phyloP scores from a whole-genome alignment of 352 stramenopile genomes.

The Pythium graminicola region DNA sequence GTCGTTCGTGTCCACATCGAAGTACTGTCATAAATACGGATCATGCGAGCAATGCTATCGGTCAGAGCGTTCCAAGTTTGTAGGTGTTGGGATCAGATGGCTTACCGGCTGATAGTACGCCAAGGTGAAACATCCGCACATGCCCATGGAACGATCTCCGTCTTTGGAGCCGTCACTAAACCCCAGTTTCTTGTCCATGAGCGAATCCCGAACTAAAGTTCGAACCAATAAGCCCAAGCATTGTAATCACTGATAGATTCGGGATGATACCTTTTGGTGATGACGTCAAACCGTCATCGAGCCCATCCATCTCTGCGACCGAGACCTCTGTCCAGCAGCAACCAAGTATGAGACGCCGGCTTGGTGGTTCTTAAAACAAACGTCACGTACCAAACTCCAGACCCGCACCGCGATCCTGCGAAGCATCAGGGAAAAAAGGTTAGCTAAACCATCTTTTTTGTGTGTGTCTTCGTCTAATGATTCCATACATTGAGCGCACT shows the following conservation, averaged over 20 bases:
- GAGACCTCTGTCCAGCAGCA: constrained; percentile 57
- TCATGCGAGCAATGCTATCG: too few relatives aligned
- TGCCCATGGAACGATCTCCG: constrained; percentile 29
- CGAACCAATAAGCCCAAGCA: too few relatives aligned
- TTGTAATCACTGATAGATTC: too few relatives aligned
- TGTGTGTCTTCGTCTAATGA: too few relatives aligned
- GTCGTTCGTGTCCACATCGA: constrained; percentile 80
- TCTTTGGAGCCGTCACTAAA: constrained; percentile 33
- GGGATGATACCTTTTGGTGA: constrained; percentile 67
- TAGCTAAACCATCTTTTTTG: too few relatives aligned
- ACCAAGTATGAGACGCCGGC: too few relatives aligned
- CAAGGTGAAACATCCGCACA: constrained; percentile 79
- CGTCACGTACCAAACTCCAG: constrained; percentile 67
- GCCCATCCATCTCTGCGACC: constrained; percentile 58
- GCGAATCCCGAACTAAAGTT: constrained; percentile 35
- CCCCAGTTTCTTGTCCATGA: constrained; percentile 48
- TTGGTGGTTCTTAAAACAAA: too few relatives aligned
- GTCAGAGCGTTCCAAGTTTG: too few relatives aligned
- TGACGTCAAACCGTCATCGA: constrained; percentile 72
- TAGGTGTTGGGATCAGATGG: neutral
- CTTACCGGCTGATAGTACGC: constrained; percentile 78
- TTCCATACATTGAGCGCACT: constrained; percentile 39
- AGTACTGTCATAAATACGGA: constrained; percentile 45
- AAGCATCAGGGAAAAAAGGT: too few relatives aligned
- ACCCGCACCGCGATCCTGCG: constrained; percentile 53